Percentiles rank a stretch among this genome's conserved stretches.
These are phyloP conservation scores for Metschnikowia borealis DNA, from an alignment of 805 yeast species.

Conservation along the genomic window DNA sequence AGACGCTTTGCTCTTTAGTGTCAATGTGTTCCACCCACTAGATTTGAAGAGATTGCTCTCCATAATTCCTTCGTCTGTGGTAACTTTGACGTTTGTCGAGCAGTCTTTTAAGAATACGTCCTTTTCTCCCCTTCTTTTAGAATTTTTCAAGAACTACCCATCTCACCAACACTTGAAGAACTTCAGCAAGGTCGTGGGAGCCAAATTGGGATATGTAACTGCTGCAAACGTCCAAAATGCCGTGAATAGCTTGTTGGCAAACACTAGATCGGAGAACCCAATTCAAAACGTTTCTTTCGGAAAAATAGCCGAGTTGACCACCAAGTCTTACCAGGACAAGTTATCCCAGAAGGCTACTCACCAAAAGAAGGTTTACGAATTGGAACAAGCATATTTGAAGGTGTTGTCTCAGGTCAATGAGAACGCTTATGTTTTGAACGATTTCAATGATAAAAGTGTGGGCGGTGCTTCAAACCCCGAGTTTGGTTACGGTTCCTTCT, in stretches of 20 bases:
- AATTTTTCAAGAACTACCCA: slow-evolving; percentile 61
- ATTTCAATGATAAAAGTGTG: slow-evolving; percentile 43
- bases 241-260: slow-evolving; percentile 46
- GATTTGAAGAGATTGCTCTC: slow-evolving; percentile 46
- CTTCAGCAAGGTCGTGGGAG: slow-evolving; percentile 49
- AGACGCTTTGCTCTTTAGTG: slow-evolving; percentile 46
- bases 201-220: slow-evolving; percentile 51
- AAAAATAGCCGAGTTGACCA: slow-evolving; percentile 27
- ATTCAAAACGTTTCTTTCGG: slow-evolving; percentile 64
- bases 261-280: slow-evolving; percentile 52
- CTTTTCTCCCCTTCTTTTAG: slow-evolving; percentile 71
- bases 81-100: slow-evolving; percentile 59
- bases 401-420: slow-evolving; percentile 65
- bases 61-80: slow-evolving; percentile 51
- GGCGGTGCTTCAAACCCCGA: slow-evolving; percentile 64
- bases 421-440: slow-evolving; percentile 59
- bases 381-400: slow-evolving; percentile 75
- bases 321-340: slow-evolving; percentile 25
- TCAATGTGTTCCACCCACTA: slow-evolving; percentile 75
- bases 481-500: slow-evolving; percentile 76
- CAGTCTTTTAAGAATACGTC: slow-evolving; percentile 44
- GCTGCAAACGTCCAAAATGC: slow-evolving; percentile 38
- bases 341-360: slow-evolving; percentile 29
- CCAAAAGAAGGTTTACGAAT: slow-evolving; percentile 43
- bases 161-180: slow-evolving; percentile 41